phyloP scores from a whole-genome alignment of 805 yeast species.

The Diddensiella santjacobensis region DNA sequence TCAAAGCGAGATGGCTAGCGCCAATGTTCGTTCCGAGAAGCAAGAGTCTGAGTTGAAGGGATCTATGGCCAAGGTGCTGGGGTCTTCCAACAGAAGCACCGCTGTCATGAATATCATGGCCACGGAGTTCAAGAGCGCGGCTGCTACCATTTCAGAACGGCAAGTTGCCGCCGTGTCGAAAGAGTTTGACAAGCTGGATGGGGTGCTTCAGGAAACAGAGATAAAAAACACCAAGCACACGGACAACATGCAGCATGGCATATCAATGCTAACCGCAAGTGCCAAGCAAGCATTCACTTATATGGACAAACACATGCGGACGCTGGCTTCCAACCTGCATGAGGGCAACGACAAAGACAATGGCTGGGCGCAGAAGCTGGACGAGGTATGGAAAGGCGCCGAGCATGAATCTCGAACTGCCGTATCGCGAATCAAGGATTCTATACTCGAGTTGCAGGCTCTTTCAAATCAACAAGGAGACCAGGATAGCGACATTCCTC shows the following conservation, averaged over 20 bases:
- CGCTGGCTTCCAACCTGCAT: neutral
- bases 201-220: neutral
- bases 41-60: neutral
- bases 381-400: neutral
- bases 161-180: neutral
- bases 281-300: neutral
- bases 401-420: neutral
- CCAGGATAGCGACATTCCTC: conserved; percentile 6
- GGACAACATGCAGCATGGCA: neutral
- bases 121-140: neutral
- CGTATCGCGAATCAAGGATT: neutral
- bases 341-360: neutral
- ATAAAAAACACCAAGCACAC: neutral
- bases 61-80: neutral
- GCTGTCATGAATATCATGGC: neutral
- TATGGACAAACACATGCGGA: neutral
- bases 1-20: neutral
- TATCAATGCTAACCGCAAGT: neutral
- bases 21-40: neutral
- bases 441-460: neutral
- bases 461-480: neutral
- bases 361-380: neutral
- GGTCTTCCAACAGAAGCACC: neutral
- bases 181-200: neutral
- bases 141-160: neutral